These are phyloP conservation scores for Rhodamnia argentea DNA, from an alignment of 345 rosid species.

Conservation along the genomic window DNA sequence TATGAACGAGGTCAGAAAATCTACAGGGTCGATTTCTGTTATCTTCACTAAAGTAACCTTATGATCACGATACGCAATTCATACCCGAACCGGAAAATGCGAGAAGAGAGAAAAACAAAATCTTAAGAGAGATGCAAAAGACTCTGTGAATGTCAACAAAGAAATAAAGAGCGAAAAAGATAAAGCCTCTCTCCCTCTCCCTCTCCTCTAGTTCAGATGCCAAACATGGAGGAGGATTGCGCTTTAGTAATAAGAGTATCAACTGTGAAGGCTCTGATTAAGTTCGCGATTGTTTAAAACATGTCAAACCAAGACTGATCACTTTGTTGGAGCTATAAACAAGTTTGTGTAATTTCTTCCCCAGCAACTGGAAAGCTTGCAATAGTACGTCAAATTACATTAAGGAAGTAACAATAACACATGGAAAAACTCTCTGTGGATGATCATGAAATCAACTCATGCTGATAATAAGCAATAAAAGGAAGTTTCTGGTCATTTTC, in stretches of 20 bases:
- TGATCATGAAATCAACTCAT: neutral
- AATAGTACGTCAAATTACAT: neutral
- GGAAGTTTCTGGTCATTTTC: neutral
- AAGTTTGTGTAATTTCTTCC: neutral
- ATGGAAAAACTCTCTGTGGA: neutral
- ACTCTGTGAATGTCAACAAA: neutral
- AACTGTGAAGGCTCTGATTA: neutral
- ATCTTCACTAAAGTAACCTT: neutral
- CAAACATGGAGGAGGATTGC: neutral
- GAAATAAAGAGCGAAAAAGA: neutral
- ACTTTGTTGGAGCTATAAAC: neutral
- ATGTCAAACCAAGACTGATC: neutral
- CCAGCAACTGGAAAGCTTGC: neutral
- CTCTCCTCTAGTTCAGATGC: neutral
- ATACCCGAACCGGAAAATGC: neutral
- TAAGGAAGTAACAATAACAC: neutral
- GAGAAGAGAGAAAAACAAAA: too few species aligned
- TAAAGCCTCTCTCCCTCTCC: neutral
- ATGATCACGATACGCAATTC: neutral
- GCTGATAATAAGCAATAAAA: neutral
- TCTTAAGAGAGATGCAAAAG: neutral
- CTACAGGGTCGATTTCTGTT: neutral
- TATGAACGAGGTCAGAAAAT: neutral
- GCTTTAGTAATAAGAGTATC: neutral
- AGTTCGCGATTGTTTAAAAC: neutral